Base-by-base conservation (phyloP, 2,329 filamentous ascomycete genomes). In the Coniochaeta ligniaria region DNA sequence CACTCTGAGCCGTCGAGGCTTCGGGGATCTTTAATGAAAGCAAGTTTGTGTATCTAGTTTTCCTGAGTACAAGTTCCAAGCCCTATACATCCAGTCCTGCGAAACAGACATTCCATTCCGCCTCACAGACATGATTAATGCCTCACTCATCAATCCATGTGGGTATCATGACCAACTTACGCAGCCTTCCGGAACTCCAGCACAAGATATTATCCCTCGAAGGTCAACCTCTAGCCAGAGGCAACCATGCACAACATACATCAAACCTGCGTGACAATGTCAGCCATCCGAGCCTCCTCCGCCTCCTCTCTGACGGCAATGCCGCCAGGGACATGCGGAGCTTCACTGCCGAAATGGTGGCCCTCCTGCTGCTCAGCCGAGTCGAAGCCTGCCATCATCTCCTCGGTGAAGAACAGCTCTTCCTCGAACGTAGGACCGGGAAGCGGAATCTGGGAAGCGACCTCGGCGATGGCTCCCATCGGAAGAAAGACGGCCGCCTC, bases 251-350 rank as follows among this genome's bases (percentile, higher is more conserved):
- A 47, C 16, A 17, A 52, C 2, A 17, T 12, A 17, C 28, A 52
- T 31, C n/a, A 52, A 12, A 52, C 22, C 17, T 52, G 47, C 33
- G 74, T 76, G 43, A 80, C 68, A 22, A 80, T 64, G 66, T 82
- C 79, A 3, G 78, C 72, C 33, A 76, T 68, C 20, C 79, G 76
- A 35, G 75, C 71, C 63, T 78, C 77, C 17, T 83, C 76, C 50
- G 78, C 80, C 67, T 85, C 83, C 66, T 87, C 83, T 3, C 80
- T 79, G 28, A 87, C 68, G 1, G 83, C 82, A 5, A 86, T 74
- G 1, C 83, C 83, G 17, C 78, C 75, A 4, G 75, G 73, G 1
- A 84, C 78, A 33, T 79, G 75, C 2, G 83, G 68, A 45, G 76
- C 74, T 26, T 76, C 73, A 38, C 73, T 70, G 5, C 73, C 72